phyloP scores from a whole-genome alignment of 805 yeast species.

The Schwanniomyces sp. region DNA sequence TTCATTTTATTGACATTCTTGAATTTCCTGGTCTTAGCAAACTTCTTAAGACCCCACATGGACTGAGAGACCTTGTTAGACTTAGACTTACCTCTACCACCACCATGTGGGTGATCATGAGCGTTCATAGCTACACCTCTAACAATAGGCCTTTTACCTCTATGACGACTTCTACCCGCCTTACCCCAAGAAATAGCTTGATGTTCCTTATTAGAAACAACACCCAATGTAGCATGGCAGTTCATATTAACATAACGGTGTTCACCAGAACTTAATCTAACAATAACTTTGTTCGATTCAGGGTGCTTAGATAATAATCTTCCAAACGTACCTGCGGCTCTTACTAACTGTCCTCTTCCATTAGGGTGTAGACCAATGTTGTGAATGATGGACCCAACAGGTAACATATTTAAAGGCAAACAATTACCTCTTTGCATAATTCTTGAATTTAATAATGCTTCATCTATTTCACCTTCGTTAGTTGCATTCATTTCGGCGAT shows the following conservation, averaged over 20 bases:
- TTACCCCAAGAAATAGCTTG: constrained; percentile 89
- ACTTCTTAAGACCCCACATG: constrained; percentile 96
- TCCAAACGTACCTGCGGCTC: constrained; percentile 94
- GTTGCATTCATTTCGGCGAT: constrained; percentile 64
- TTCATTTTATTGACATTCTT: constrained; percentile 80
- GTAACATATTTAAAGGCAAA: constrained; percentile 87
- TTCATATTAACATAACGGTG: constrained; percentile 84
- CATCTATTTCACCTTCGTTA: constrained; percentile 82
- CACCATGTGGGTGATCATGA: constrained; percentile 97
- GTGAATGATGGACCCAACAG: constrained; percentile 90
- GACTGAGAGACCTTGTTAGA: constrained; percentile 92
- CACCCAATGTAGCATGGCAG: constrained; percentile 92
- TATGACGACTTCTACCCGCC: constrained; percentile 91
- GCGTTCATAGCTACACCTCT: constrained; percentile 99
- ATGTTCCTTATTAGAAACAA: constrained; percentile 90
- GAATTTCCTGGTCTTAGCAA: constrained; percentile 90
- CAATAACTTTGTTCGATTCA: constrained; percentile 67
- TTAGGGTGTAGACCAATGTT: constrained; percentile 73
- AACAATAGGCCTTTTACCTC: constrained; percentile 91
- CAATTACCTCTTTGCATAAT: constrained; percentile 94
- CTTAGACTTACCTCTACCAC: constrained; percentile 99
- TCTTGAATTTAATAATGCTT: constrained; percentile 82
- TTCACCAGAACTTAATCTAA: constrained; percentile 88
- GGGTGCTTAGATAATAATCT: constrained; percentile 79
- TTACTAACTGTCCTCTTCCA: constrained; percentile 83